Base-by-base conservation (phyloP, 192 early-diverging fungal genomes). In the Coemansia sp. region DNA sequence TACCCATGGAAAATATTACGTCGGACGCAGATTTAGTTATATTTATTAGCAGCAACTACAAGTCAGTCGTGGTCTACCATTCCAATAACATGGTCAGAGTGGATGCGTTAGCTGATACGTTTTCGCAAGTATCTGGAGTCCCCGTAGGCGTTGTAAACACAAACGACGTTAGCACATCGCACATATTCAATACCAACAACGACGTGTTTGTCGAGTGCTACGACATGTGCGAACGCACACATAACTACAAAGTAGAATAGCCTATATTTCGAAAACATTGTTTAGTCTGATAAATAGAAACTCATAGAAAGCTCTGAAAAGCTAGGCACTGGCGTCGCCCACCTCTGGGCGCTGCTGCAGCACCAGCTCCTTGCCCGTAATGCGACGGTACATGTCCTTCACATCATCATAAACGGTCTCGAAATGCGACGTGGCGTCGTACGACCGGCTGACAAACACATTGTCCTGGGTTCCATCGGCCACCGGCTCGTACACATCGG, bases 361-460 rank as follows among this genome's bases (percentile, higher is more conserved):
- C n/a, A 86, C 86, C 51, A 93, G 79, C 15, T 89, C 86, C 37
- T 88, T 83, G 57, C 90, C 91, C 4, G 90, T 90, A 56, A 91
- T 73, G 48, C 91, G 90, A 62, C 83, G 83, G 83, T 97, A 99
- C 54, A 99, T 83, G 71, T 89, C 85, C 84, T 94, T 93, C 53
- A 99, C 94, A 71, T 99, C 98, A 53, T 93, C 90, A 73, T 93
- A 95, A 27, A 96, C 91, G 52, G 98, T 95, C 83, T 95, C 98
- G 88, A 98, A 99, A 87, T 99, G 96, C 43, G 92, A 94, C 23
- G 96, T 95, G 35, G 98, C 94, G 83, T 99, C 98, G 79, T 97
- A 99, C 21, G 93, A 95, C 66, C 91, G 90, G 66, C 92, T 92
- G 55, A 99, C 85, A 78, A 89, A 99, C 48, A 95, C 89, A 60